A percentile compares a stretch with the other conserved stretches of the same genome.
These are phyloP conservation scores for Adiantum capillusveneris DNA, from an alignment of 75 land plant species.

Conservation along the genomic window DNA sequence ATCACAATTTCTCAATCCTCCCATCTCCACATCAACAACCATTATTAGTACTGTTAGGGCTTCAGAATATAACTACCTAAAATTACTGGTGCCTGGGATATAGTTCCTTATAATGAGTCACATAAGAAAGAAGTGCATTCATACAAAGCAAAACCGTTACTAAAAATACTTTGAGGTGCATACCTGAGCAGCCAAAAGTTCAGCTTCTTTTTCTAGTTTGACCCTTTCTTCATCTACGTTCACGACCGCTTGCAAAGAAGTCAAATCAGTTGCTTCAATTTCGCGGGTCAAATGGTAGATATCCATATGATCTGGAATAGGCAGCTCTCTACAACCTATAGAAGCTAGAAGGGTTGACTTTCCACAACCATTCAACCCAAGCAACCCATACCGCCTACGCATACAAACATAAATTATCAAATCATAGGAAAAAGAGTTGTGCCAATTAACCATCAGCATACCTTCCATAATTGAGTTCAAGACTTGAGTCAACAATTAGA, in stretches of 20 bases:
- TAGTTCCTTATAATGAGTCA: too few relatives aligned
- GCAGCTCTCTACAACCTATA: slow-evolving; percentile 68
- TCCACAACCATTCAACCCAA: slow-evolving; percentile 93
- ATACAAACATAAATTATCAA: slow-evolving; percentile 3
- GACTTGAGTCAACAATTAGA: slow-evolving; percentile 75
- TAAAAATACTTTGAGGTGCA: background rate
- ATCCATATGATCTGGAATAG: slow-evolving; percentile 94
- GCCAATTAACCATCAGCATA: slow-evolving; percentile 8
- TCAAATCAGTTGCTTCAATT: slow-evolving; percentile 89
- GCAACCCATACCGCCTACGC: slow-evolving; percentile 76
- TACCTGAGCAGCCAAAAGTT: slow-evolving; percentile 57
- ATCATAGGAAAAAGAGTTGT: background rate
- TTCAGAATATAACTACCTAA: too few relatives aligned
- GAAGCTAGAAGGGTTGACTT: slow-evolving; percentile 80
- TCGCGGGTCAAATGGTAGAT: slow-evolving; percentile 74
- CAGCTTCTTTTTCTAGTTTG: slow-evolving; percentile 72
- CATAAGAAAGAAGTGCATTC: too few relatives aligned
- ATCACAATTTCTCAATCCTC: too few relatives aligned
- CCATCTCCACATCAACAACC: too few relatives aligned
- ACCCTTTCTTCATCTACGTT: slow-evolving; percentile 78
- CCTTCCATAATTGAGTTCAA: slow-evolving; percentile 98
- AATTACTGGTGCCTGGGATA: too few relatives aligned
- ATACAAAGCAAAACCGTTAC: too few relatives aligned
- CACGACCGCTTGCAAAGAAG: slow-evolving; percentile 75
- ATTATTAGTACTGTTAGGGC: too few relatives aligned